Evolutionary conservation across 1,284 basidiomycete species (phyloP), one percentile per base, ranked within the genome.

Genomic region (Amylostereum areolatum): DNA sequence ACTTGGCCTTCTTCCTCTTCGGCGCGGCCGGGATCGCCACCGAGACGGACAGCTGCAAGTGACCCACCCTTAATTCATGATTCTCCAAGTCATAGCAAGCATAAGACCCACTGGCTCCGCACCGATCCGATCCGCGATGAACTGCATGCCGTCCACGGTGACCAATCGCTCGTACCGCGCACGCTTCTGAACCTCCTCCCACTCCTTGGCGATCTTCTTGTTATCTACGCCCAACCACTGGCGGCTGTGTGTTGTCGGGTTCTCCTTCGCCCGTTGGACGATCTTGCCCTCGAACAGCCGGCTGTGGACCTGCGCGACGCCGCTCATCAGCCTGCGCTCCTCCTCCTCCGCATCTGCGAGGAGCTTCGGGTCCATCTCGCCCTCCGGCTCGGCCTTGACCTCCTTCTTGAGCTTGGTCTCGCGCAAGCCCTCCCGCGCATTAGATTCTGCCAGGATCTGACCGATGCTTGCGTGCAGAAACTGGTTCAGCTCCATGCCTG

Each of bases 261-360:
- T 56, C 18, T 41, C 55, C 50, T 60, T 59, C n/a, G 49, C 37
- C 27, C 66, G 68, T 34, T 66, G 50, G 35, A 81, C 58, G 41
- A 78, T 39, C 55, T 68, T 68, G 3, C 81, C 81, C 52, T 83
- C 81, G 50, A 82, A 83, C 25, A 83, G 58, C 31, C 79, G 67
- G 48, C 76, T 75, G 50, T 75, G 72, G 4, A 83, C 81, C 50
- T 74, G 73, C 5, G 78, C 80, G 11, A 79, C 66, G 3, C 81
- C 80, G 25, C 67, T 72, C 27, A 83, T 61, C 25, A 83, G 58
- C 51, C 52, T 59, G n/a, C 59, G 59, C 59, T 83, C 79, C 54
- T 81, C 80, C 50, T 78, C 78, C 53, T 80, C 77, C 5, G 73
- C 74, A 31, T 73, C 70, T 36, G 60, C 60, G n/a, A 75, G 44